Conservation (phyloP, 495 filamentous ascomycete genomes). For the Haplographium delicatum region DNA sequence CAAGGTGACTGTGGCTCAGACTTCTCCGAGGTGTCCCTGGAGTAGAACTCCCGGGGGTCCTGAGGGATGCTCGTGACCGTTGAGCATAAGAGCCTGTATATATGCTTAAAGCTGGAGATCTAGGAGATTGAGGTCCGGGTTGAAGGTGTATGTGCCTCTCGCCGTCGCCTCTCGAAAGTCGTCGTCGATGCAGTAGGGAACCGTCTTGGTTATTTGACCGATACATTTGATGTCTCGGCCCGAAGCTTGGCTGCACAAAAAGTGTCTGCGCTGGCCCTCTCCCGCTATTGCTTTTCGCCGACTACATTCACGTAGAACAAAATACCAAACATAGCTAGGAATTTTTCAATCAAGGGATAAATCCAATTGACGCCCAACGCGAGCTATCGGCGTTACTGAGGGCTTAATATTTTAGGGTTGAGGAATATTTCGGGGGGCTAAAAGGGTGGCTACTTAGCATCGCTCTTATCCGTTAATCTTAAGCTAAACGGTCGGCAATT, state of each 20-base stretch:
- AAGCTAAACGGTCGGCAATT: not conserved
- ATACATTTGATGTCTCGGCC: slow-evolving; percentile 1
- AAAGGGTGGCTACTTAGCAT: not conserved
- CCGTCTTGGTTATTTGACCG: not conserved
- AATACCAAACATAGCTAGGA: too few species aligned
- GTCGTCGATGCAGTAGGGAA: slow-evolving; percentile 11
- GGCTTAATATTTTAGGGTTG: too few species aligned
- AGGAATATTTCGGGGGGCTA: too few species aligned
- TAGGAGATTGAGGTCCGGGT: slow-evolving; percentile 9
- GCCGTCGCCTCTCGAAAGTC: slow-evolving; percentile 9
- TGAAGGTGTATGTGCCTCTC: slow-evolving; percentile 14
- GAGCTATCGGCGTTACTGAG: too few species aligned
- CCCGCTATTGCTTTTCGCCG: slow-evolving; percentile 3
- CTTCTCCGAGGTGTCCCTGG: slow-evolving; percentile 28
- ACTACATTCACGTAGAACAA: slow-evolving; percentile 8
- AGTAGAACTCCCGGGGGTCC: slow-evolving; percentile 13
- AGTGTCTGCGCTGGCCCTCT: slow-evolving; percentile 6
- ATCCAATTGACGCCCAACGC: too few species aligned
- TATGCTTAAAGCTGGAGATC: slow-evolving; percentile 22
- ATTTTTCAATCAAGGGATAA: too few species aligned
- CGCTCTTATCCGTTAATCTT: not conserved
- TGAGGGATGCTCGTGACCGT: slow-evolving; percentile 10
- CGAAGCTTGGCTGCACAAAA: slow-evolving; percentile 6
- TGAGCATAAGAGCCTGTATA: slow-evolving; percentile 30
- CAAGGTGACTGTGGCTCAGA: slow-evolving; percentile 31